Base-by-base conservation (phyloP, 306 rosid genomes). In the Cicer bijugum region DNA sequence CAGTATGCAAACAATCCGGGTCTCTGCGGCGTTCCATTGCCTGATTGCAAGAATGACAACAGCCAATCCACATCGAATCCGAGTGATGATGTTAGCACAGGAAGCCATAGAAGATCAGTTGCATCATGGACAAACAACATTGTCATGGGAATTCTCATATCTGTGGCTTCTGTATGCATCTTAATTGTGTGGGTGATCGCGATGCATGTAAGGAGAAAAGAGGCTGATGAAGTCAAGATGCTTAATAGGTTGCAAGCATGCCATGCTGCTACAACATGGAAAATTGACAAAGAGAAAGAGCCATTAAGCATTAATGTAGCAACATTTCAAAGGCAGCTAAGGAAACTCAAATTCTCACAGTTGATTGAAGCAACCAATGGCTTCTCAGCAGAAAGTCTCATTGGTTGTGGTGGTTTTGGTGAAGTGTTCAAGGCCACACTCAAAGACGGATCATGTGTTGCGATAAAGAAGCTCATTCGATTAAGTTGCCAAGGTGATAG, bases 321-420 rank as follows among this genome's bases (percentile, higher is more conserved):
- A 43, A 93, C 98, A 74, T 93, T 93, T 78, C 98, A 93, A 57
- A 88, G 98, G 69, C 98, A 93, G 75, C 87, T 93, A 1, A 85
- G 98, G 84, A 93, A 93, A 84, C 98, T 93, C 50, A 93, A 93
- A 64, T 93, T 93, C 82, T 93, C 98, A 44, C 98, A 93, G 71
- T 73, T 93, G 76, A 93, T 93, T 51, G 98, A 93, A 83, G 98
- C 98, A 61, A 93, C 98, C 75, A 93, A 93, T 74, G 98, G 98
- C 44, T 93, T 93, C 92, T 93, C 98, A 10, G 98, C 97, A 6
- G 97, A 69, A 69, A 91, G 97, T 80, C 98, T 93, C 6, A 91
- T 93, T 35, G 98, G 98, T 6, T 89, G 86, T 62, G 98, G 98
- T 43, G 98, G 98, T n/a, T 93, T 93, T 16, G 98, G 98, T 12